Conservation (phyloP, 2,329 filamentous ascomycete genomes). For the Verticillium klebahnii region DNA sequence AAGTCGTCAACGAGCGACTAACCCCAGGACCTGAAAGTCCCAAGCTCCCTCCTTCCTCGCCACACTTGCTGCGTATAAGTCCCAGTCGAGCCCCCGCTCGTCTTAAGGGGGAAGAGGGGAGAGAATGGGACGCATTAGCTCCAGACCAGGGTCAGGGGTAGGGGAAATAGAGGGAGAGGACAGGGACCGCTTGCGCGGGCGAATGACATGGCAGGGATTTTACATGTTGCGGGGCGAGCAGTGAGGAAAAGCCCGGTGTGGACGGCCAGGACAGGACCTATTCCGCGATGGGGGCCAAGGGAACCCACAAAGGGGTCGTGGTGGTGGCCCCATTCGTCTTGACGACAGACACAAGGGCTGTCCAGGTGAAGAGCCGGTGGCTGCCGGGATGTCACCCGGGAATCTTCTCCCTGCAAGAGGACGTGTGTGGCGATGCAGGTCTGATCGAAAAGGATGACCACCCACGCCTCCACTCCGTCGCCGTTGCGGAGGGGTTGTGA, state of each 20-base stretch:
- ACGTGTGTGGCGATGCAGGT: neutral
- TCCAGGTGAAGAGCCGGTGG: neutral
- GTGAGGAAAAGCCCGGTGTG: neutral
- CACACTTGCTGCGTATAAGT: neutral
- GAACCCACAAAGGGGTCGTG: slow-evolving; percentile 4
- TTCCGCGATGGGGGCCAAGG: neutral
- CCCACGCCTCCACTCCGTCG: neutral
- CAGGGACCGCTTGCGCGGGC: slow-evolving; percentile 12
- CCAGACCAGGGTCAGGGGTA: slow-evolving; percentile 4
- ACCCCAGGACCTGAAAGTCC: neutral
- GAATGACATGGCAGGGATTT: slow-evolving; percentile 3
- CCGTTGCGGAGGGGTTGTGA: neutral
- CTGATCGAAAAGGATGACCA: neutral
- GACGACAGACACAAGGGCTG: neutral
- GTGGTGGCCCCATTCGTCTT: slow-evolving; percentile 13
- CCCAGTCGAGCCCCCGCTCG: neutral
- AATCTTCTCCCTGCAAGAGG: neutral
- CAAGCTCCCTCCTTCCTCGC: neutral
- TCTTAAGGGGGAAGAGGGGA: neutral
- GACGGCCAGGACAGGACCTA: neutral
- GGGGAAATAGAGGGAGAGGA: slow-evolving; percentile 1
- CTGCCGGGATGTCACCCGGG: neutral
- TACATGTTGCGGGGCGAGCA: neutral
- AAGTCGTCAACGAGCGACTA: neutral
- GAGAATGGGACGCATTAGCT: slow-evolving; percentile 10